Evolutionary conservation across 129 eudicot genomes (phyloP).

Genomic region (Flaveria bidentis): DNA sequence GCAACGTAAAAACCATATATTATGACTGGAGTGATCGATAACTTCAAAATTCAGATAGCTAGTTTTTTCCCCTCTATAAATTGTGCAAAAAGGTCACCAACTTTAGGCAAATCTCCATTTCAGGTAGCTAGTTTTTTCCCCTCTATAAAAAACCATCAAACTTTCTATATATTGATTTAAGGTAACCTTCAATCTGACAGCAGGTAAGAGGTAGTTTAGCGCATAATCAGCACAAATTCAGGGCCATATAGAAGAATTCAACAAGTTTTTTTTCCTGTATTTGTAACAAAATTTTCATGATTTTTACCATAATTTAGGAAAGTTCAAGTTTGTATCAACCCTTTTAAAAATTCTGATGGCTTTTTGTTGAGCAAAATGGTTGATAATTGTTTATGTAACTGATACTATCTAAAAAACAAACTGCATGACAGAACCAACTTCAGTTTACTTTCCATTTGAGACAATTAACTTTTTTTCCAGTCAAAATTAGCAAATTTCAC

Average conservation of each 20-base stretch:
- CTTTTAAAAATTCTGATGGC: neutral
- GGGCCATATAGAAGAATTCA: neutral
- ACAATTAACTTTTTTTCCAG: neutral
- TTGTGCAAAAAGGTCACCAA: neutral
- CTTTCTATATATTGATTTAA: no score
- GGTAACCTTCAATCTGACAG: no score
- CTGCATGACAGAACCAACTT: neutral
- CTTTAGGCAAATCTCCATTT: neutral
- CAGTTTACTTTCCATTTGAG: neutral
- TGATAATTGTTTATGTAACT: neutral
- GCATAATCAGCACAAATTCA: neutral
- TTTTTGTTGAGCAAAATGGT: neutral
- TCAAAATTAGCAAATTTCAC: neutral
- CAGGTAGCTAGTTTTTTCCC: neutral
- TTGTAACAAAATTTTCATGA: neutral
- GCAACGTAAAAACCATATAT: no score
- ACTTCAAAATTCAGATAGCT: no score
- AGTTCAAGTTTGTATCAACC: neutral
- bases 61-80: no score
- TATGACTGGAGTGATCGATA: no score
- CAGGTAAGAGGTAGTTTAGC: neutral
- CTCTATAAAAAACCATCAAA: no score
- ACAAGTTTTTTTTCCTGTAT: neutral
- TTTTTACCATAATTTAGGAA: neutral
- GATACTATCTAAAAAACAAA: no score